Base-by-base conservation (phyloP, 805 yeast genomes). In the Zygosaccharomyces lentus region DNA sequence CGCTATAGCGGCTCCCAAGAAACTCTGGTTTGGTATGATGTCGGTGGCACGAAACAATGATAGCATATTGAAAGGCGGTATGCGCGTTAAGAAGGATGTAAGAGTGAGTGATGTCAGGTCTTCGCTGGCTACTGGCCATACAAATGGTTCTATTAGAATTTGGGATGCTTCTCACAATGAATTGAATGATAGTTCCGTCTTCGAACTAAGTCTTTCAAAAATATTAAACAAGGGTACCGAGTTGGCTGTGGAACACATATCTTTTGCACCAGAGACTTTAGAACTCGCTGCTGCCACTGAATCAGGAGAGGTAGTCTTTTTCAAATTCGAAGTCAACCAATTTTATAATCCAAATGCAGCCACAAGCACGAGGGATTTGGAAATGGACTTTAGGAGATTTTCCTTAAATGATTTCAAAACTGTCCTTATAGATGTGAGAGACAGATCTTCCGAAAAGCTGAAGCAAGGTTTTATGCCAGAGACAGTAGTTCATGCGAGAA, bases 151-250 rank as follows among this genome's bases (percentile, higher is more conserved):
- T 29, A 78, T 93, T 0, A 74, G 96, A 44, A 71, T 91, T 8
- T 82, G 89, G 81, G 96, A 91, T 66, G 82, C 88, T 0, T 80
- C 95, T 0, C 79, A 81, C 46, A 84, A 85, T 16, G 96, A 87
- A 50, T 57, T 81, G 6, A 80, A 75, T 46, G 81, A 80, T 32
- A 67, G 76, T 7, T 69, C 77, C 6, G 81, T 80, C 3, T 68
- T 84, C 52, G 86, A 82, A 51, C 73, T 83, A 30, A 76, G 78
- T 55, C 69, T 82, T 9, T 66, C 80, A 1, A 67, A 70, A 34
- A 71, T 80, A 10, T 53, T 82, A 31, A 71, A 72, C 49, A 68
- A 73, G 40, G 66, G 75, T 0, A 64, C 66, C 1, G 71, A 75
- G 9, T 64, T 74, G 15, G 66, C 76, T 0, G 78, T 89, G 9